phyloP scores from a whole-genome alignment of 176 grass and related monocot species.

The Juncus effusus region DNA sequence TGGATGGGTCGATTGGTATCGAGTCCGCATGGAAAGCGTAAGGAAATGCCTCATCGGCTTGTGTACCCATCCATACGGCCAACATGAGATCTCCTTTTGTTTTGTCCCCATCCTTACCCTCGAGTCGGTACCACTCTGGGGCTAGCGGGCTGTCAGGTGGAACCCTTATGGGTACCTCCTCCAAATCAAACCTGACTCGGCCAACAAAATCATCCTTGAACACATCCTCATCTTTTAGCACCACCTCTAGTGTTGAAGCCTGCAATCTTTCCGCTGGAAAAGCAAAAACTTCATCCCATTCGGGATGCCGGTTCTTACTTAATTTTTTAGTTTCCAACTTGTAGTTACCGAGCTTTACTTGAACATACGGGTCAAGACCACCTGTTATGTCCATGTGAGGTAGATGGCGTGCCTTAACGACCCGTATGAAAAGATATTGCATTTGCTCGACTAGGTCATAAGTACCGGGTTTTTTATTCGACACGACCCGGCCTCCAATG shows the following conservation, averaged over 20 bases:
- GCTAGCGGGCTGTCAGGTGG: constrained; percentile 91
- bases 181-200: constrained; percentile 50
- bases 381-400: constrained; percentile 79
- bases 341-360: constrained; percentile 73
- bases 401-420: constrained; percentile 84
- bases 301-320: constrained; percentile 65
- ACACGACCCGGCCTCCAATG: constrained; percentile 62
- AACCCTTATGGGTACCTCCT: constrained; percentile 68
- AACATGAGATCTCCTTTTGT: constrained; percentile 86
- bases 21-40: constrained; percentile 60
- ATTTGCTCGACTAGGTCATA: constrained; percentile 95
- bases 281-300: constrained; percentile 90
- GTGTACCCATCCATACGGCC: constrained; percentile 84
- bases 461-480: constrained; percentile 59
- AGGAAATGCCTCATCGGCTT: constrained; percentile 90
- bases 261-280: constrained; percentile 71
- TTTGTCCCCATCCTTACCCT: constrained; percentile 72
- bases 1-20: not conserved
- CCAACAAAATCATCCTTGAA: constrained; percentile 59
- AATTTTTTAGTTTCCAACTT: constrained; percentile 57
- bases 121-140: constrained; percentile 81
- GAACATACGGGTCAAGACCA: constrained; percentile 78
- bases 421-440: constrained; percentile 83
- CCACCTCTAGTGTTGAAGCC: constrained; percentile 44
- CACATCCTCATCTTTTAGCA: constrained; percentile 71